Base-by-base conservation (phyloP, 345 rosid genomes). In the Laguncularia racemosa region DNA sequence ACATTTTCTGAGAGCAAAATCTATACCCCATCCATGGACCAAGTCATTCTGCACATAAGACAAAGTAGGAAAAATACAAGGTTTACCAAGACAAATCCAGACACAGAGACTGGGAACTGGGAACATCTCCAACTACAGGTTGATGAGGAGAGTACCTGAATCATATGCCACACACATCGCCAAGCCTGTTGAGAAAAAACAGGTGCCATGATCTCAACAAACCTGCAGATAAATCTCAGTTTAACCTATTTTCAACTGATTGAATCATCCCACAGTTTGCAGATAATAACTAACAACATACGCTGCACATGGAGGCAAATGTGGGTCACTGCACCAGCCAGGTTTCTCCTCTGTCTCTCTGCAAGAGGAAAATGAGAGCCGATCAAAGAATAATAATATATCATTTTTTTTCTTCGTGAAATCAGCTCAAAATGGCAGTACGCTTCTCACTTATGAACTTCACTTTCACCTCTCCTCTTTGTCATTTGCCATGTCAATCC, bases 201-300 rank as follows among this genome's bases (percentile, higher is more conserved):
- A 7, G 97, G 80, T 60, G 99, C 97, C 99, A 93, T 93, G 63
- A 93, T 89, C 81, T 93, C 97, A 0, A 93, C 99, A 54, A 93
- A 93, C 60, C 99, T 93, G 85, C 63, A 54, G 59, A 48, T 16
- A 12, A 46, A 55, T 50, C 48, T 26, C 20, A n/a, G 20, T 50
- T 51, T 12, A 13, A 61, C 61, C 48, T 50, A 51, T 33, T 18
- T 18, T 14, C 28, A 44, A 47, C 16, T 44, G 3, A 51, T 14
- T 2, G 15, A 19, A 26, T 51, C n/a, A 16, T 26, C 18, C 40
- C 61, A 55, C 14, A 28, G 45, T 20, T 19, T 10, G 10, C 33
- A 12, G 23, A 48, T 10, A 60, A 49, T 26, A 11, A 3, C 15
- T 33, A 38, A 55, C 65, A 51, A 67, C 85, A 38, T 93, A 93